Conservation (phyloP, 257 asterid genomes). For the Ocimum tenuiflorum region DNA sequence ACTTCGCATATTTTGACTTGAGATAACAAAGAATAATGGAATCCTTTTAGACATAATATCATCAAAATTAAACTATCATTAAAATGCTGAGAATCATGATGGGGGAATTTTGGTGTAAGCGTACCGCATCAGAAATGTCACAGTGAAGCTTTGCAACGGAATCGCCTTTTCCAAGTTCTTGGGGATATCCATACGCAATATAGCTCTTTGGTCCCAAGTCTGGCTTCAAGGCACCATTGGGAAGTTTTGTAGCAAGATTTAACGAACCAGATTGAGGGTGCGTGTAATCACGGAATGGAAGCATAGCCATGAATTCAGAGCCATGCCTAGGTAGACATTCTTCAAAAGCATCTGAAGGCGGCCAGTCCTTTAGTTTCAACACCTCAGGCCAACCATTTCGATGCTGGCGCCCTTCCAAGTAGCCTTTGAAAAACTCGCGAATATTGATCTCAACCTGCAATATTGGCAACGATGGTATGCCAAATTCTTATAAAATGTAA, state of each 20-base stretch:
- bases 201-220: slow-evolving; percentile 88
- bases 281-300: slow-evolving; percentile 71
- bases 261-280: slow-evolving; percentile 56
- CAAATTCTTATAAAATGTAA: no score
- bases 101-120: slow-evolving; percentile 7
- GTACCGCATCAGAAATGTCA: slow-evolving; percentile 85
- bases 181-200: slow-evolving; percentile 66
- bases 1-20: neutral
- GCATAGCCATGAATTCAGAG: slow-evolving; percentile 64
- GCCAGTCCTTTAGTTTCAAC: slow-evolving; percentile 89
- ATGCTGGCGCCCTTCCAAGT: slow-evolving; percentile 60
- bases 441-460: slow-evolving; percentile 68
- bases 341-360: slow-evolving; percentile 61
- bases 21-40: neutral
- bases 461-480: neutral
- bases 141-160: slow-evolving; percentile 77
- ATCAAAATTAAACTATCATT: neutral
- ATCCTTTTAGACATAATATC: no score
- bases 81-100: neutral
- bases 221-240: slow-evolving; percentile 58
- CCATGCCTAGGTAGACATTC: slow-evolving; percentile 80
- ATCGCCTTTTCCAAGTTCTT: slow-evolving; percentile 75
- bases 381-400: slow-evolving; percentile 68
- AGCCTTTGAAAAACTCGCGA: slow-evolving; percentile 68
- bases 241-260: slow-evolving; percentile 80